These are phyloP conservation scores for Lithospermum erythrorhizon DNA, from an alignment of 257 asterid species.

Conservation along the genomic window DNA sequence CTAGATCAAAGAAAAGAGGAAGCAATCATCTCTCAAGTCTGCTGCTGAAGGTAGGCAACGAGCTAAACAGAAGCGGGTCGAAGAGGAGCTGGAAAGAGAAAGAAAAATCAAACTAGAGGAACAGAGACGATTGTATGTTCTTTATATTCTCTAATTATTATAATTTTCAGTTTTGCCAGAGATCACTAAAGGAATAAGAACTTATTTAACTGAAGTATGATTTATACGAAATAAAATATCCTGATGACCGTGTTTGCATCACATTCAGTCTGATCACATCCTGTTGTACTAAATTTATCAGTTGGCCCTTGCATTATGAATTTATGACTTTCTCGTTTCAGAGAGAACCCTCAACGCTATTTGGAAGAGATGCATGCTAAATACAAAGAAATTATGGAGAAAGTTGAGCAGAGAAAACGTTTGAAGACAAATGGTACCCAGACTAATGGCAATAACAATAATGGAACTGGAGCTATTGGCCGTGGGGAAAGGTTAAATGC, in stretches of 20 bases:
- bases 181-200: background rate
- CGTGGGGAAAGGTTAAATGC: constrained; percentile 95
- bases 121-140: constrained; percentile 70
- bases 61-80: constrained; percentile 76
- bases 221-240: background rate
- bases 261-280: background rate
- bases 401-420: constrained; percentile 76
- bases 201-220: background rate
- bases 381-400: constrained; percentile 69
- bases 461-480: constrained; percentile 80
- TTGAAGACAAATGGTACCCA: constrained; percentile 64
- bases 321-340: constrained; percentile 7
- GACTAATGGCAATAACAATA: constrained; percentile 55
- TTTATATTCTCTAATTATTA: background rate
- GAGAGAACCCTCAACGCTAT: constrained; percentile 85
- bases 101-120: constrained; percentile 83
- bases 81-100: constrained; percentile 83
- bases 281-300: background rate
- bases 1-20: constrained; percentile 79
- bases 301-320: background rate
- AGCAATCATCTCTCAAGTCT: constrained; percentile 70
- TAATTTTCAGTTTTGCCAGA: background rate
- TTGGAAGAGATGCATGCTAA: constrained; percentile 81
- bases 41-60: constrained; percentile 78
- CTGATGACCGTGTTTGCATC: background rate